Evolutionary conservation across 1,139 yeast genomes (phyloP), one percentile per base, ranked within the genome.

Genomic region (Pneumocystis sp.): DNA sequence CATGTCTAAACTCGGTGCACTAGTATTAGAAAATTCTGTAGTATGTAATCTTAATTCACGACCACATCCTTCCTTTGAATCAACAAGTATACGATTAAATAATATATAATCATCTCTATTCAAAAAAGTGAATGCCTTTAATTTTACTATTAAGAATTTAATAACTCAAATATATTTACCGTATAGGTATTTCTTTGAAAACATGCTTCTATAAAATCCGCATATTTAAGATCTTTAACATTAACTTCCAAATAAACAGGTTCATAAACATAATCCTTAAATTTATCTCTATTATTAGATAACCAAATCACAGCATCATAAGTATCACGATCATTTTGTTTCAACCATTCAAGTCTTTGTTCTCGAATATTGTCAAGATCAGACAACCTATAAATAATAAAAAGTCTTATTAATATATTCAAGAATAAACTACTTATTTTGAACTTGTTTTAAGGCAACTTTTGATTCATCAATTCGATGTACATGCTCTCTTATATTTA

Each of bases 231-330:
- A 68, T 84, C 81, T 1, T 77, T 79, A 0, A 85, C 82, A 29
- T 81, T 79, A 61, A 95, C 79, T 0, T 87, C 80, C 57, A 89
- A 78, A n/a, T 85, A 77, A 0, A 97, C 95, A 1, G 96, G 95
- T 71, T 87, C 96, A 69, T 78, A 82, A 65, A 87, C 83, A 10
- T 73, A 73, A 0, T 76, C 76, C 59, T 75, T 72, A 63, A 82
- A 77, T 19, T 77, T 73, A 15, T 71, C 74, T 35, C 73, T 70
- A 59, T 77, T 72, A 10, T 71, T 67, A 65, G 81, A 73, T 35
- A 83, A 71, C 66, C 77, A 72, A 50, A 70, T 68, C 5, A 81
- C 78, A 0, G 85, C 84, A 15, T 71, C 70, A 15, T 72, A 70
- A 1, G 76, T 64, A 56, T 69, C 70, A 61, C 76, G 65, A 15